A percentile compares a stretch with the other conserved stretches of the same genome.
phyloP scores from a whole-genome alignment of 495 filamentous ascomycete genomes.

The Choiromyces venosus region DNA sequence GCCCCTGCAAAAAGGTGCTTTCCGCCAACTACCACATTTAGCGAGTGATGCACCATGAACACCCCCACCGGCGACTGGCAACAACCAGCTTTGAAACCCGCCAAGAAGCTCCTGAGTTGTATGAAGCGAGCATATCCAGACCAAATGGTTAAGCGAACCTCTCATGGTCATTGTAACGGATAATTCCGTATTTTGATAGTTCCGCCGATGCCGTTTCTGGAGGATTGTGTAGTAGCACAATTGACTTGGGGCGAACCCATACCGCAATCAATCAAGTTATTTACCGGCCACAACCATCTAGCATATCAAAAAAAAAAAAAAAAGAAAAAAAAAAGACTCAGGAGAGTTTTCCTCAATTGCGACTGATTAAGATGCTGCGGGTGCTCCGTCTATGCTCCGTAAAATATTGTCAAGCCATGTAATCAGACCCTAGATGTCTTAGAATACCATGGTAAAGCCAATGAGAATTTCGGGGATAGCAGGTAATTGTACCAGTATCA shows the following conservation, averaged over 20 bases:
- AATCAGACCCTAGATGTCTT: neutral
- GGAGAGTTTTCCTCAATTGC: neutral
- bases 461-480: neutral
- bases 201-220: neutral
- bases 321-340: neutral
- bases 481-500: neutral
- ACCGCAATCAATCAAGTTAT: neutral
- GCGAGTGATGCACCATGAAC: neutral
- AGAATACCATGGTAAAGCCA: neutral
- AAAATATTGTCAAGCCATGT: neutral
- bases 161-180: neutral
- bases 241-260: neutral
- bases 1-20: neutral
- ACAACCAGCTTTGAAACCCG: neutral
- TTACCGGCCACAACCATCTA: neutral
- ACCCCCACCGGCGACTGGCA: neutral
- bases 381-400: neutral
- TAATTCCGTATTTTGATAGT: neutral
- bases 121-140: neutral
- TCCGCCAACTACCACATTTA: neutral
- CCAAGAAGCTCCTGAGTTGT: neutral
- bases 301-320: neutral
- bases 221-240: neutral
- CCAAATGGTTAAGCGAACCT: neutral
- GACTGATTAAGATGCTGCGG: neutral